These are phyloP conservation scores for Rhododendron molle DNA, from an alignment of 148 eudicot genomes.

Conservation along the genomic window DNA sequence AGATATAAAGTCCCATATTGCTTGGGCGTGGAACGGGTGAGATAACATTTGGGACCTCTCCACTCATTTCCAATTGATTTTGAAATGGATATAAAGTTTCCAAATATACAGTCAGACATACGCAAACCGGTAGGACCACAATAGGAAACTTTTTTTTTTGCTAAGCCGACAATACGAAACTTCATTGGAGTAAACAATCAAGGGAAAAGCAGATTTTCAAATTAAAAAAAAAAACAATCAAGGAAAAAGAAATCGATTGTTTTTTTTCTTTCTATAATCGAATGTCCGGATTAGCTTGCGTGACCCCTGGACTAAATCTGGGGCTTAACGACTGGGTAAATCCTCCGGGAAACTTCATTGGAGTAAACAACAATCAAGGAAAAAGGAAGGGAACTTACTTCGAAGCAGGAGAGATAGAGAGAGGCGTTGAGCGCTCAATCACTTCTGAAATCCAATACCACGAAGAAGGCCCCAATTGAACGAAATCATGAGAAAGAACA, in stretches of 20 bases:
- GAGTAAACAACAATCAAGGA: background rate
- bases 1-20: too few species aligned
- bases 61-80: too few species aligned
- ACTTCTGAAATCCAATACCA: background rate
- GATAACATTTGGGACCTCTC: too few species aligned
- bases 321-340: background rate
- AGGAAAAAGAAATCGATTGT: too few species aligned
- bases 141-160: background rate
- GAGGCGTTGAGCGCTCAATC: background rate
- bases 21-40: too few species aligned
- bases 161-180: background rate
- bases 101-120: too few species aligned
- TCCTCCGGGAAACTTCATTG: background rate
- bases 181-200: background rate
- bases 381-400: background rate
- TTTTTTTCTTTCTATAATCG: too few species aligned
- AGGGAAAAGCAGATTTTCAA: background rate
- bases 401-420: background rate
- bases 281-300: too few species aligned
- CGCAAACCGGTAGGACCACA: background rate
- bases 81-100: too few species aligned
- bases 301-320: too few species aligned
- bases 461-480: background rate
- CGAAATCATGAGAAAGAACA: background rate
- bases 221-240: too few species aligned